Conservation (phyloP, 768 basidiomycete species). For the Mycena filopes region DNA sequence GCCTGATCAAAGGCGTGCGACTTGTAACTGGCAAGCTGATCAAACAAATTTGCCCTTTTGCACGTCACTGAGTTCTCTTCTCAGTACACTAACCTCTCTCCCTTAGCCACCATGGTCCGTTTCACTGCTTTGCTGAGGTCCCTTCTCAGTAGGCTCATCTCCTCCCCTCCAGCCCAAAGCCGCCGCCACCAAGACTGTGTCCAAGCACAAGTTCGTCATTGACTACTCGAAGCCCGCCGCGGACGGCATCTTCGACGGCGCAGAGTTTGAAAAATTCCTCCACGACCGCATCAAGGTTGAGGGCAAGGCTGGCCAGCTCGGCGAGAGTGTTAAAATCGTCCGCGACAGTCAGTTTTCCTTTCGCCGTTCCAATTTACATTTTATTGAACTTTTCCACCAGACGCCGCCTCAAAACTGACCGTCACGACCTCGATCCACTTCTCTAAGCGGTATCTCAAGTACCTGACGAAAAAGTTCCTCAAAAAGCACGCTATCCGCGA, state of each 20-base stretch:
- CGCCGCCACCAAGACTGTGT: slow-evolving; percentile 35
- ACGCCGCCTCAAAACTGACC: slow-evolving; percentile 81
- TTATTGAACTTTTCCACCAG: slow-evolving; percentile 2
- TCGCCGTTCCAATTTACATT: neutral
- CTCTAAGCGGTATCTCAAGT: slow-evolving; percentile 98
- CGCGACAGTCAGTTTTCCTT: slow-evolving; percentile 75
- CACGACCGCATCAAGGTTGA: slow-evolving; percentile 96
- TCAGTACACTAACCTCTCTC: slow-evolving; percentile 8
- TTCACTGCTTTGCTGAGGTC: slow-evolving; percentile 30
- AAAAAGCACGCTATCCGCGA: slow-evolving; percentile 97
- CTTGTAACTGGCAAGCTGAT: too few species aligned
- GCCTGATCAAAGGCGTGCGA: neutral
- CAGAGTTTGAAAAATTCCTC: slow-evolving; percentile 84
- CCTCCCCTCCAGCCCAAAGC: slow-evolving; percentile 32
- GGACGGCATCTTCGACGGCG: slow-evolving; percentile 68
- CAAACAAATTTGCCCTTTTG: too few species aligned
- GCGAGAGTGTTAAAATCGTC: slow-evolving; percentile 86
- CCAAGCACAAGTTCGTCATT: slow-evolving; percentile 35
- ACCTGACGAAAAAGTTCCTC: slow-evolving; percentile 98
- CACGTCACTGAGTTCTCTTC: neutral
- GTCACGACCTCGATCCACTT: slow-evolving; percentile 89
- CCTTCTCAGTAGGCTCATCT: slow-evolving; percentile 35
- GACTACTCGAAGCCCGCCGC: slow-evolving; percentile 38
- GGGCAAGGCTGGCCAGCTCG: slow-evolving; percentile 91
- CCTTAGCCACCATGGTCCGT: slow-evolving; percentile 27